Conservation (phyloP, 805 yeast genomes). For the Metschnikowia vanudenii region DNA sequence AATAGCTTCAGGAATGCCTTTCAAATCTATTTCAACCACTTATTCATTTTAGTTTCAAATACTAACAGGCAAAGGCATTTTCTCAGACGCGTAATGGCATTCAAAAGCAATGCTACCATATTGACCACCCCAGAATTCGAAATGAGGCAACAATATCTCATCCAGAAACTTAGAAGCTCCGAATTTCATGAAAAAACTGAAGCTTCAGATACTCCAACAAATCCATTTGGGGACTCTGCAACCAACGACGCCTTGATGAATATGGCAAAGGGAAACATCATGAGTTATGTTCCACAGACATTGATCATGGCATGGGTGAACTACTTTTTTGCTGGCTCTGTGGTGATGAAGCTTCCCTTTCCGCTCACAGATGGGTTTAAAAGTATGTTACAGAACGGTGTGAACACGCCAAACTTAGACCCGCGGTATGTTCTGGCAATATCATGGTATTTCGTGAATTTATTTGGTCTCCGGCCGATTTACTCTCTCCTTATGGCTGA, state of each 20-base stretch:
- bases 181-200: constrained; percentile 54
- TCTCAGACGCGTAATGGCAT: constrained; percentile 54
- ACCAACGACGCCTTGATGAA: constrained; percentile 70
- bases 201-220: constrained; percentile 39
- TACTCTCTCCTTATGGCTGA: constrained; percentile 67
- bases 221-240: constrained; percentile 70
- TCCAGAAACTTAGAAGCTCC: constrained; percentile 49
- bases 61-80: constrained; percentile 43
- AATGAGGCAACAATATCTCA: constrained; percentile 48
- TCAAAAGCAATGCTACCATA: constrained; percentile 53
- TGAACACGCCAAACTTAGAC: constrained; percentile 78
- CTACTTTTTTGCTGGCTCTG: constrained; percentile 87
- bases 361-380: constrained; percentile 88
- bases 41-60: background rate
- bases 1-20: too few species aligned
- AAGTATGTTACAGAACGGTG: constrained; percentile 87
- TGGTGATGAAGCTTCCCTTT: constrained; percentile 79
- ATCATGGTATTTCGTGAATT: constrained; percentile 92
- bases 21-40: too few species aligned
- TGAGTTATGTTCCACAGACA: constrained; percentile 88
- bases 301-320: constrained; percentile 95
- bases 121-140: constrained; percentile 52
- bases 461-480: constrained; percentile 79
- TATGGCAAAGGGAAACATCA: constrained; percentile 77
- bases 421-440: constrained; percentile 91